phyloP scores from a whole-genome alignment of 352 stramenopile genomes.

The Salisapilia sapeloensis region DNA sequence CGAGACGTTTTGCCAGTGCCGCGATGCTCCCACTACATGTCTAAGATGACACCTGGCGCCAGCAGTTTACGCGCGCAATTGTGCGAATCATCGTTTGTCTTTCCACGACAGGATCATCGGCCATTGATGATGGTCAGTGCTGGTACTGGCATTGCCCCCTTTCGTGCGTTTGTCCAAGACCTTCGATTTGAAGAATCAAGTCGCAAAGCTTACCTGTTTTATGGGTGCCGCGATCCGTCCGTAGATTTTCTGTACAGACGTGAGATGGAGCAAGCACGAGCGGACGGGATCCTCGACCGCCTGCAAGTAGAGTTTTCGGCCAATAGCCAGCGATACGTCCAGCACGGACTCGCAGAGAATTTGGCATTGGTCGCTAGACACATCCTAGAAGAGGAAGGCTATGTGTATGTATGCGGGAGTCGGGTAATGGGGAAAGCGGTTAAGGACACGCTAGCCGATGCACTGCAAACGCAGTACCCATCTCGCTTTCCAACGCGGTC shows the following conservation, averaged over 20 bases:
- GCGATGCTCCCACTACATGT: slow-evolving; percentile 60
- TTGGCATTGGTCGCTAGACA: slow-evolving; percentile 34
- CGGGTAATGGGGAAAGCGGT: slow-evolving; percentile 57
- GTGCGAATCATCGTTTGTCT: slow-evolving; percentile 61
- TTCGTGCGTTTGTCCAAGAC: slow-evolving; percentile 65
- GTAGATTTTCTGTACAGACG: slow-evolving; percentile 57
- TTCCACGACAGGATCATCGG: slow-evolving; percentile 30
- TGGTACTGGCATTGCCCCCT: slow-evolving; percentile 68
- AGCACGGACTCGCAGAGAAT: slow-evolving; percentile 39
- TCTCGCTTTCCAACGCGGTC: slow-evolving; percentile 8
- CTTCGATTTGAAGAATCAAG: slow-evolving; percentile 34
- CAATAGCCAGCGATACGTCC: slow-evolving; percentile 34
- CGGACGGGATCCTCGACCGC: slow-evolving; percentile 22
- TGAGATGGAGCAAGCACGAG: slow-evolving; percentile 25
- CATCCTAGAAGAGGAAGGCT: slow-evolving; percentile 29
- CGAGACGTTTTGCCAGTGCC: slow-evolving; percentile 31
- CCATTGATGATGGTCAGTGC: slow-evolving; percentile 65
- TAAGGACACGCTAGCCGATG: slow-evolving; percentile 35
- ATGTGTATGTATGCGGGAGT: slow-evolving; percentile 68
- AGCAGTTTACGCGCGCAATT: slow-evolving; percentile 42
- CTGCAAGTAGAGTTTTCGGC: slow-evolving; percentile 49
- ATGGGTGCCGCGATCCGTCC: slow-evolving; percentile 38
- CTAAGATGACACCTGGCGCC: slow-evolving; percentile 15
- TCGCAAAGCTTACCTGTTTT: slow-evolving; percentile 52
- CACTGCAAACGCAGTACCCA: slow-evolving; percentile 20